phyloP scores from a whole-genome alignment of 495 filamentous ascomycete species.

The Aspergillus baeticus region DNA sequence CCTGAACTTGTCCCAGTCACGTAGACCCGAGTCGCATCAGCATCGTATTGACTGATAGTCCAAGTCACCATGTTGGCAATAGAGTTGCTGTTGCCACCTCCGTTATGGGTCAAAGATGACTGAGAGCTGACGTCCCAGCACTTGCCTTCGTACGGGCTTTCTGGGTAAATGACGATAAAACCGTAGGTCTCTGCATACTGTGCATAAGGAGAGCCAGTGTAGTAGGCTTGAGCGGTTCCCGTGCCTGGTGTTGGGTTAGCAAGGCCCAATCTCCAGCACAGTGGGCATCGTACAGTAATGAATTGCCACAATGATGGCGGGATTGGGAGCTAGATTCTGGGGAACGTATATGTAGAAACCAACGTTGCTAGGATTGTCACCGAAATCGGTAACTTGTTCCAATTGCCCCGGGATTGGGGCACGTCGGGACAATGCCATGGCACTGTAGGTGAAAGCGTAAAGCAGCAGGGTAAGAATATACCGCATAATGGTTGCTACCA shows the following conservation, averaged over 20 bases:
- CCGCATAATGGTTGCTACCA: not conserved
- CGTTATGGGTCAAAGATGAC: constrained; percentile 52
- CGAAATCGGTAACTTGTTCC: constrained; percentile 26
- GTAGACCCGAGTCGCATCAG: constrained; percentile 48
- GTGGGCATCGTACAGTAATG: constrained; percentile 37
- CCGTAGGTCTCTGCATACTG: constrained; percentile 50
- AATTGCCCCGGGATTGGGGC: constrained; percentile 16
- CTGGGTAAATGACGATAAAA: constrained; percentile 58
- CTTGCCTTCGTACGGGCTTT: constrained; percentile 42
- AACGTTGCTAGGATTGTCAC: constrained; percentile 40
- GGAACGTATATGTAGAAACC: constrained; percentile 56
- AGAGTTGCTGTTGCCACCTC: constrained; percentile 56
- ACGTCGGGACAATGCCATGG: constrained; percentile 1
- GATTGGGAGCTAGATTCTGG: constrained; percentile 48
- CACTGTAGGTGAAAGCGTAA: constrained; percentile 10
- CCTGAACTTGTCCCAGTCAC: constrained; percentile 54
- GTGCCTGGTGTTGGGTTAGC: constrained; percentile 31
- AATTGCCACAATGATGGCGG: constrained; percentile 53
- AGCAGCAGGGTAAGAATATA: constrained; percentile 9
- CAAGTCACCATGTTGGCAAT: constrained; percentile 63
- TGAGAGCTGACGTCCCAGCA: constrained; percentile 64
- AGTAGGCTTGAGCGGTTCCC: constrained; percentile 51
- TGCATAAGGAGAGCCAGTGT: constrained; percentile 46
- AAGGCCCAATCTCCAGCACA: not conserved
- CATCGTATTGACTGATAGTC: constrained; percentile 46